phyloP scores from a whole-genome alignment of 768 basidiomycete genomes.

The Pleurotus tuber-regium region DNA sequence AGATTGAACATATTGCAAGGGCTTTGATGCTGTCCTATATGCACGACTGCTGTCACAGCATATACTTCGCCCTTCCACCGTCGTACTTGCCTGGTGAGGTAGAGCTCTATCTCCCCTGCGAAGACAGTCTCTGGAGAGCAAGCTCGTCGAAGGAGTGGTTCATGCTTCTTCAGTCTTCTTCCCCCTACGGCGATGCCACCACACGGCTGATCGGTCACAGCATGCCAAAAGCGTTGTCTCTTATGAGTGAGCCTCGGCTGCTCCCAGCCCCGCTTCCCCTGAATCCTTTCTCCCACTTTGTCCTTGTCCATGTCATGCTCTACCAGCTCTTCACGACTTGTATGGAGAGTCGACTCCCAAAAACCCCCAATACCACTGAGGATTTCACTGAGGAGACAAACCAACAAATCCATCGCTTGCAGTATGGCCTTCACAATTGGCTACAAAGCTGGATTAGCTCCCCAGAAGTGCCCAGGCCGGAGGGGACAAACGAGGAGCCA shows the following conservation, averaged over 20 bases:
- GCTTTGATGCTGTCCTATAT: constrained; percentile 49
- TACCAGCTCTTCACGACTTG: constrained; percentile 39
- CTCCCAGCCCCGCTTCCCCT: constrained; percentile 25
- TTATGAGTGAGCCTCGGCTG: constrained; percentile 30
- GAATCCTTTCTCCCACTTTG: constrained; percentile 42
- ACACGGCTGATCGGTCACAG: constrained; percentile 34
- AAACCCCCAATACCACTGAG: constrained; percentile 14
- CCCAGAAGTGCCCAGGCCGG: constrained; percentile 29
- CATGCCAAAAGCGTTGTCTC: constrained; percentile 34
- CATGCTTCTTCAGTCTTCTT: constrained; percentile 34
- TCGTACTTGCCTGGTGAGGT: constrained; percentile 48
- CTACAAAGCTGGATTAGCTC: constrained; percentile 50
- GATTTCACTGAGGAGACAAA: constrained; percentile 11
- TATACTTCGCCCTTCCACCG: constrained; percentile 51
- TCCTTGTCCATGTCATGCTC: constrained; percentile 34
- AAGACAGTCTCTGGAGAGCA: constrained; percentile 54
- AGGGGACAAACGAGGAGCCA: constrained; percentile 26
- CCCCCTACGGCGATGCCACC: constrained; percentile 36
- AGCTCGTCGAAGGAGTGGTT: constrained; percentile 48
- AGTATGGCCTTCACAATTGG: constrained; percentile 60
- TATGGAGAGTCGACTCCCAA: constrained; percentile 19
- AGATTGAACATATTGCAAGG: constrained; percentile 24
- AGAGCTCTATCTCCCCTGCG: constrained; percentile 52
- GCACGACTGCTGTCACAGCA: constrained; percentile 55
- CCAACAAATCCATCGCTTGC: constrained; percentile 30